These are phyloP conservation scores for Graphium sp. DNA, from an alignment of 2,329 filamentous ascomycete species.

Conservation along the genomic window DNA sequence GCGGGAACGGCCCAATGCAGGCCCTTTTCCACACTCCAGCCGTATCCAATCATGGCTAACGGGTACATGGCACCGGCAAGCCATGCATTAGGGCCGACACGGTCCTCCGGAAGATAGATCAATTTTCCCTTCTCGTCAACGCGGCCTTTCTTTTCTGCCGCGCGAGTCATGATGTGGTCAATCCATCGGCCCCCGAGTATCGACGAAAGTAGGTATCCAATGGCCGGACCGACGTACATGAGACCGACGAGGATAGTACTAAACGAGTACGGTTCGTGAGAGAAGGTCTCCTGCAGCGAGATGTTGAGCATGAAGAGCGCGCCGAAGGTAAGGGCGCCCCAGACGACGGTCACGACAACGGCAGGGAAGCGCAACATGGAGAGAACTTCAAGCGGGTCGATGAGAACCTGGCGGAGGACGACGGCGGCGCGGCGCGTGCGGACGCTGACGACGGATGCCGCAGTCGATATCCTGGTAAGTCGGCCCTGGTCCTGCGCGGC, in stretches of 20 bases:
- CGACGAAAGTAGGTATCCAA: conserved; percentile 56
- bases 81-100: conserved; percentile 72
- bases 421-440: not conserved
- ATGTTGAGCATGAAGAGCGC: conserved; percentile 66
- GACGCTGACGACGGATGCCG: conserved; percentile 11
- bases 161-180: conserved; percentile 63
- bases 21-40: conserved; percentile 54
- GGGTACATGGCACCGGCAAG: conserved; percentile 57
- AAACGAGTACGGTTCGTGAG: conserved; percentile 49
- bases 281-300: conserved; percentile 55
- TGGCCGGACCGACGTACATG: conserved; percentile 58
- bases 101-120: conserved; percentile 59
- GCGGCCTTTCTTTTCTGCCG: conserved; percentile 52
- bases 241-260: conserved; percentile 52
- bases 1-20: conserved; percentile 46
- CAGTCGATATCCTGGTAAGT: conserved; percentile 44
- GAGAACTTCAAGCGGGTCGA: conserved; percentile 59
- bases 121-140: conserved; percentile 51
- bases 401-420: conserved; percentile 26
- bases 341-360: conserved; percentile 56
- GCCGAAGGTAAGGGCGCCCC: conserved; percentile 60
- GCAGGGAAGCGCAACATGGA: conserved; percentile 58
- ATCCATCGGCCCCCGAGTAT: conserved; percentile 62
- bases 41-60: conserved; percentile 54
- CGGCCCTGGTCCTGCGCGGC: conserved; percentile 13